Percentiles rank a stretch among this genome's conserved stretches.
phyloP scores from a whole-genome alignment of 805 yeast species.

The Torulaspora maleeae region DNA sequence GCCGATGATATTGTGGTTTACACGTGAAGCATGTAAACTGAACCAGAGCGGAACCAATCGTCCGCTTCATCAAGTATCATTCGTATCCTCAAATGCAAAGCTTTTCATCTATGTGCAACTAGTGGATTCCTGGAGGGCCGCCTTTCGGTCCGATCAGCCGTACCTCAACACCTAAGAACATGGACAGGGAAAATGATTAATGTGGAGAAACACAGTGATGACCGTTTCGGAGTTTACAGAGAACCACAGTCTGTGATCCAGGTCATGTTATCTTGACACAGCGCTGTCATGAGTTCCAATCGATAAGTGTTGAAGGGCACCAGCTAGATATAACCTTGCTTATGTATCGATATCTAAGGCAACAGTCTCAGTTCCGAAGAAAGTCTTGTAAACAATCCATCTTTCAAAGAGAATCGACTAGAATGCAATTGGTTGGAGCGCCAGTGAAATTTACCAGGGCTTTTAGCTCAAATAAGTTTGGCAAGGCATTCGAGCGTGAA shows the following conservation, averaged over 20 bases:
- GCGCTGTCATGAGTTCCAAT: background rate
- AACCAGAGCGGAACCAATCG: too few species aligned
- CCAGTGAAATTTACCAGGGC: background rate
- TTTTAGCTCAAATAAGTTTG: conserved; percentile 26
- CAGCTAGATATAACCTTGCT: background rate
- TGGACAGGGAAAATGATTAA: background rate
- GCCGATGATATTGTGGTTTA: conserved; percentile 21
- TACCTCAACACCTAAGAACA: background rate
- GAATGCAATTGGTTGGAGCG: background rate
- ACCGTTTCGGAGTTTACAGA: conserved; percentile 2
- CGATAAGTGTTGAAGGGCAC: background rate
- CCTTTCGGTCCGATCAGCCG: background rate
- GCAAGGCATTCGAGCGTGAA: conserved; percentile 32
- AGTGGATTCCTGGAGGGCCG: background rate
- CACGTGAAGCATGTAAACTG: conserved; percentile 1
- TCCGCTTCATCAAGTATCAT: too few species aligned
- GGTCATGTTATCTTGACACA: background rate
- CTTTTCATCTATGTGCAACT: background rate
- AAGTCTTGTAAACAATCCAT: background rate
- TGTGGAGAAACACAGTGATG: conserved; percentile 1
- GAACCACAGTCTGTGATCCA: background rate
- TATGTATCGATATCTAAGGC: background rate
- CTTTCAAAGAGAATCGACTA: background rate
- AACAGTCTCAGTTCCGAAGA: too few species aligned
- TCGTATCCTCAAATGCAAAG: background rate